phyloP scores from a whole-genome alignment of 306 rosid genomes.

The Rubus parviflorus region DNA sequence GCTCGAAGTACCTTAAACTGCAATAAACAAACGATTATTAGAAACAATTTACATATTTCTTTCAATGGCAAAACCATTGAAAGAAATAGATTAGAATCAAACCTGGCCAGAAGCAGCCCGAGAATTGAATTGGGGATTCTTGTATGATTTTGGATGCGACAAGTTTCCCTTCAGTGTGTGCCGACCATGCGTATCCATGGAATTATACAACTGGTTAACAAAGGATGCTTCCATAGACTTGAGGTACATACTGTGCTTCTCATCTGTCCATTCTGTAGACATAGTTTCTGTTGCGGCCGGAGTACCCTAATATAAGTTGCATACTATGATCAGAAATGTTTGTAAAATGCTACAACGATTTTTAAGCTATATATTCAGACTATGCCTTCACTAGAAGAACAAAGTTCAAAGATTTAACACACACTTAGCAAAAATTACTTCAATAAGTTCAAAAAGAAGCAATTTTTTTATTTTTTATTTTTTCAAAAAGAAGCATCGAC shows the following conservation, averaged over 20 bases:
- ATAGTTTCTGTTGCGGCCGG: constrained; percentile 30
- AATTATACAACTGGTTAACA: constrained; percentile 52
- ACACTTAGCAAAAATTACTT: neutral
- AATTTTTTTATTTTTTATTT: neutral
- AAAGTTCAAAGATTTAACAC: neutral
- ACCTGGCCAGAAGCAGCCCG: constrained; percentile 55
- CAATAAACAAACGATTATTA: neutral
- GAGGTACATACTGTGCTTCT: constrained; percentile 68
- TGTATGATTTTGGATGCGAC: neutral
- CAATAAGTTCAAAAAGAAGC: neutral
- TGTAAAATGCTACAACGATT: neutral
- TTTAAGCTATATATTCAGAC: neutral
- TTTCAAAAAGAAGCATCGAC: neutral
- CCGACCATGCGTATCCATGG: constrained; percentile 39
- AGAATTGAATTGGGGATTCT: constrained; percentile 16
- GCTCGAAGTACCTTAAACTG: constrained; percentile 56
- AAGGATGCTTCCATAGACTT: constrained; percentile 73
- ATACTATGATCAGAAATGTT: constrained; percentile 11
- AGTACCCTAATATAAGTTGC: constrained; percentile 37
- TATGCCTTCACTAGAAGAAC: neutral
- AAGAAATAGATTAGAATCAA: neutral
- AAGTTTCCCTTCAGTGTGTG: constrained; percentile 12
- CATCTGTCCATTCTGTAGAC: constrained; percentile 63
- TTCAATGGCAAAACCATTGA: neutral
- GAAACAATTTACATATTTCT: neutral